phyloP scores from a whole-genome alignment of 2,329 filamentous ascomycete species.

The Botrytis hyacinthi region DNA sequence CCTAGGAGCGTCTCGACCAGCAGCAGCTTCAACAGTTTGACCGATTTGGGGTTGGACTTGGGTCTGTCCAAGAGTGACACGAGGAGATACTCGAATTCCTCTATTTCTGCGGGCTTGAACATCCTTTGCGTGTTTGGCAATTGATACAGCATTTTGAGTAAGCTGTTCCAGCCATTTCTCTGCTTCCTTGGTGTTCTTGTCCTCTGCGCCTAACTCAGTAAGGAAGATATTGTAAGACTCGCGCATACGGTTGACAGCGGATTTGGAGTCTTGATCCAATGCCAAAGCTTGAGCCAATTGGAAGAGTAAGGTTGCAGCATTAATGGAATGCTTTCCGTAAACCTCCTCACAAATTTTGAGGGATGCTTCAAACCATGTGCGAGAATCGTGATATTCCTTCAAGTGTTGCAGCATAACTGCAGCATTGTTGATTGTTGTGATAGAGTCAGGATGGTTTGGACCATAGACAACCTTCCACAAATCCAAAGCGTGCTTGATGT shows the following conservation, averaged over 20 bases:
- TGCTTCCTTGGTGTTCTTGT: conserved; percentile 97
- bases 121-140: conserved; percentile 91
- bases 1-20: conserved; percentile 37
- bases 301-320: conserved; percentile 92
- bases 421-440: conserved; percentile 97
- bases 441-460: conserved; percentile 88
- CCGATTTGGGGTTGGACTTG: conserved; percentile 63
- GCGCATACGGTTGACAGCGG: conserved; percentile 87
- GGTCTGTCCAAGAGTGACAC: conserved; percentile 53
- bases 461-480: conserved; percentile 98
- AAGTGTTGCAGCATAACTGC: conserved; percentile 97
- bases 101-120: conserved; percentile 72
- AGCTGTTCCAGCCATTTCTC: conserved; percentile 96
- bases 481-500: conserved; percentile 88
- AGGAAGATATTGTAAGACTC: conserved; percentile 97
- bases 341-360: conserved; percentile 85
- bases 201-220: conserved; percentile 77
- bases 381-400: conserved; percentile 91
- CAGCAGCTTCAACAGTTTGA: conserved; percentile 50
- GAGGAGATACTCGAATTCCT: conserved; percentile 65
- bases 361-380: conserved; percentile 94
- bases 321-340: conserved; percentile 85
- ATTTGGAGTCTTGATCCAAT: conserved; percentile 92
- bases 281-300: conserved; percentile 94
- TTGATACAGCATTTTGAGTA: conserved; percentile 89